Conservation (phyloP, 805 yeast species). For the Saturnispora halmiae region DNA sequence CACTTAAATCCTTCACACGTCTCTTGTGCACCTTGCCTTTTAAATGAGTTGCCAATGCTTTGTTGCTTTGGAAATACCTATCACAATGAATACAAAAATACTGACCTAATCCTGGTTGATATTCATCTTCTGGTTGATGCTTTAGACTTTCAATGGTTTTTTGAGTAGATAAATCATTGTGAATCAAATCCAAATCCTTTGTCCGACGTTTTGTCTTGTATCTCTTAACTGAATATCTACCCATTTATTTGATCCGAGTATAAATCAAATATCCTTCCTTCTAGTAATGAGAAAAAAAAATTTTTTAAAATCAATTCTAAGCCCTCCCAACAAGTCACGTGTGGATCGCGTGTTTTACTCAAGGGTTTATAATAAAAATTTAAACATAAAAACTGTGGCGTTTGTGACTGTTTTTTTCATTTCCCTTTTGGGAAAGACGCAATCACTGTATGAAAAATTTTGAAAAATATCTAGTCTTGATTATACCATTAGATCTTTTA, state of each 20-base stretch:
- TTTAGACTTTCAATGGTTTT: conserved; percentile 57
- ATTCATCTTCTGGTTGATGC: conserved; percentile 82
- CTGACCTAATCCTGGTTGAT: conserved; percentile 90
- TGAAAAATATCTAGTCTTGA: not conserved
- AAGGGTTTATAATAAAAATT: conserved; percentile 1
- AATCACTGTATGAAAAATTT: not conserved
- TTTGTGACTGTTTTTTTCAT: conserved; percentile 3
- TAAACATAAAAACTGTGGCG: not conserved
- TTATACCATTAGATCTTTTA: not conserved
- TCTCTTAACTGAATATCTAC: conserved; percentile 76
- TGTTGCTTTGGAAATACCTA: conserved; percentile 74
- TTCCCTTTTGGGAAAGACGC: not conserved
- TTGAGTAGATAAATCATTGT: conserved; percentile 58
- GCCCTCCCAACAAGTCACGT: not conserved
- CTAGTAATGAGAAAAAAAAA: not conserved
- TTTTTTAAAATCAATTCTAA: not conserved
- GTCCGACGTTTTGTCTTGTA: conserved; percentile 87
- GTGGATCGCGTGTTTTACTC: conserved; percentile 1
- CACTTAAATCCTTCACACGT: conserved; percentile 64
- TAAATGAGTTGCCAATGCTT: conserved; percentile 62
- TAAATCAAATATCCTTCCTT: not conserved
- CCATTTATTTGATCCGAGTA: conserved; percentile 42
- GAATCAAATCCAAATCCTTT: conserved; percentile 75
- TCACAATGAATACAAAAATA: conserved; percentile 92
- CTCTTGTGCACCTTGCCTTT: conserved; percentile 79